Evolutionary conservation across 2,329 filamentous ascomycete species (phyloP).

Genomic region (Tolypocladium tundrense): DNA sequence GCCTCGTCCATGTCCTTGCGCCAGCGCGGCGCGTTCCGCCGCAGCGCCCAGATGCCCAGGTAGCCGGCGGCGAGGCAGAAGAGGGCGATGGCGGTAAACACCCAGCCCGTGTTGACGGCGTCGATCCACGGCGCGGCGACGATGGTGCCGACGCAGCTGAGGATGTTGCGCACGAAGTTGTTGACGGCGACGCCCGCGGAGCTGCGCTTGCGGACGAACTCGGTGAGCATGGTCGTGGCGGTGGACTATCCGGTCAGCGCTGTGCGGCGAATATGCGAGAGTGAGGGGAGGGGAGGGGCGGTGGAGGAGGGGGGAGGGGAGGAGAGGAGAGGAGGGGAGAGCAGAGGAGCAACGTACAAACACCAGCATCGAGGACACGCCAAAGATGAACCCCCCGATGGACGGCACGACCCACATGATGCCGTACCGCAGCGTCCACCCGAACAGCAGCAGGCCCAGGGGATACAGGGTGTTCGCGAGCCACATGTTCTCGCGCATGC

Average conservation of each 20-base stretch:
- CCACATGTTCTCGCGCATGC: slow-evolving; percentile 77
- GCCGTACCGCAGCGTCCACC: slow-evolving; percentile 60
- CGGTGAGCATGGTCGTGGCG: slow-evolving; percentile 73
- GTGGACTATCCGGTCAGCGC: slow-evolving; percentile 27
- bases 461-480: slow-evolving; percentile 63
- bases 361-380: slow-evolving; percentile 68
- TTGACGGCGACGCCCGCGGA: slow-evolving; percentile 69
- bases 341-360: slow-evolving; percentile 38
- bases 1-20: slow-evolving; percentile 49
- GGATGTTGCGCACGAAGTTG: slow-evolving; percentile 72
- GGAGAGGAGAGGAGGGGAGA: too few species aligned
- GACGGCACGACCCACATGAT: slow-evolving; percentile 53
- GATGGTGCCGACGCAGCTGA: slow-evolving; percentile 60
- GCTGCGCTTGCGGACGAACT: slow-evolving; percentile 65
- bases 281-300: too few species aligned
- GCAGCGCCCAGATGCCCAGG: slow-evolving; percentile 49
- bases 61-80: slow-evolving; percentile 48
- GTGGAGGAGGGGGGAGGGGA: too few species aligned
- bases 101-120: slow-evolving; percentile 64
- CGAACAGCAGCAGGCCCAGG: slow-evolving; percentile 61
- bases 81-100: slow-evolving; percentile 51
- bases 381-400: slow-evolving; percentile 64
- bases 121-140: slow-evolving; percentile 61
- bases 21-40: slow-evolving; percentile 52
- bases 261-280: too few species aligned